These are phyloP conservation scores for Cicer chorassanicum DNA, from an alignment of 306 rosid genomes.

Conservation along the genomic window DNA sequence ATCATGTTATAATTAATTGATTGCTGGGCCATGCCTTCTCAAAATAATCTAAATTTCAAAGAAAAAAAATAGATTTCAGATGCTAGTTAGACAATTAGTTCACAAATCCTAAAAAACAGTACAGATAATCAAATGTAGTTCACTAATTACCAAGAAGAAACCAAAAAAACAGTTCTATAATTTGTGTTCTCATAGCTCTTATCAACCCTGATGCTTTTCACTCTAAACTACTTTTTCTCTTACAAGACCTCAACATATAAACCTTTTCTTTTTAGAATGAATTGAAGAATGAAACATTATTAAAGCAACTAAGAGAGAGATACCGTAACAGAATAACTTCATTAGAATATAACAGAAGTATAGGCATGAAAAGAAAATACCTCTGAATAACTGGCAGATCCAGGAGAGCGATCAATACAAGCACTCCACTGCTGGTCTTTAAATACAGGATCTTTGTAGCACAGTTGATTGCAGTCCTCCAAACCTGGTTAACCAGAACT, in stretches of 20 bases:
- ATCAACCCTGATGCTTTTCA: neutral
- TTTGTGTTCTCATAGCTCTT: neutral
- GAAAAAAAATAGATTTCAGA: neutral
- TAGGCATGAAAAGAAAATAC: slow-evolving; percentile 45
- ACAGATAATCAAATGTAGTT: slow-evolving; percentile 1
- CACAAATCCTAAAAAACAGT: neutral
- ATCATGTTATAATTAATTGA: slow-evolving; percentile 9
- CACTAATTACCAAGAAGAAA: neutral
- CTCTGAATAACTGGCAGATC: slow-evolving; percentile 74
- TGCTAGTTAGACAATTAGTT: slow-evolving; percentile 16
- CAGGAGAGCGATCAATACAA: slow-evolving; percentile 95
- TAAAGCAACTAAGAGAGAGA: slow-evolving; percentile 12
- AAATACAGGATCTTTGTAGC: slow-evolving; percentile 93
- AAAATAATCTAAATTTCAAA: neutral
- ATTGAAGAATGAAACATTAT: slow-evolving; percentile 16
- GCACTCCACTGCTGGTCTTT: slow-evolving; percentile 94
- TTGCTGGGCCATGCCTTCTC: neutral
- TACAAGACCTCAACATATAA: neutral
- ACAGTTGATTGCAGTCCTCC: slow-evolving; percentile 78
- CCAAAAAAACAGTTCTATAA: neutral
- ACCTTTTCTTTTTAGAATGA: neutral
- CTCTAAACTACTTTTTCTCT: neutral
- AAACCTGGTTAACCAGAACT: slow-evolving; percentile 57
- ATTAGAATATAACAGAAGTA: slow-evolving; percentile 10
- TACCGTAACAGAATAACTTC: neutral